Conservation (phyloP, 768 basidiomycete genomes). For the Psilocybe azurescens region DNA sequence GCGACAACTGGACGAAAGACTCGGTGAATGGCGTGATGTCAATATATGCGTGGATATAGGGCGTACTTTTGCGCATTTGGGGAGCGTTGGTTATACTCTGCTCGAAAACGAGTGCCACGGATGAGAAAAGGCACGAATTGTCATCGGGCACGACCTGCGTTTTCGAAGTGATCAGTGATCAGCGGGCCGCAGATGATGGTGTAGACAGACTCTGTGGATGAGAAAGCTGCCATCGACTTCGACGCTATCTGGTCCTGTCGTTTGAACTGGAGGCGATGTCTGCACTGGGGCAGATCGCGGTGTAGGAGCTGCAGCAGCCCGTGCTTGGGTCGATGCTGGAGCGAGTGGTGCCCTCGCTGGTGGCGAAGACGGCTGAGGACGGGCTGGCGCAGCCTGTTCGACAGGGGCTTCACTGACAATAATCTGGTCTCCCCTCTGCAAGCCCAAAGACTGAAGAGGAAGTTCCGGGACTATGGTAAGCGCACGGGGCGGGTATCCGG, state of each 20-base stretch:
- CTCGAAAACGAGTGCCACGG: constrained; percentile 84
- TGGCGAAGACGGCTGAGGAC: constrained; percentile 15
- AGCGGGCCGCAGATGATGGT: background rate
- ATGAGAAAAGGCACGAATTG: constrained; percentile 93
- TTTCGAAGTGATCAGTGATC: background rate
- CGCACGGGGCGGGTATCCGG: constrained; percentile 83
- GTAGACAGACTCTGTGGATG: constrained; percentile 65
- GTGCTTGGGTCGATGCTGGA: constrained; percentile 4
- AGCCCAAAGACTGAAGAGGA: constrained; percentile 76
- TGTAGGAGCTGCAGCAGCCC: constrained; percentile 16
- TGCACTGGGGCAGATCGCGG: constrained; percentile 7
- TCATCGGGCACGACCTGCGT: constrained; percentile 91
- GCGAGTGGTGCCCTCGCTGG: constrained; percentile 13
- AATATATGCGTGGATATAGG: constrained; percentile 2
- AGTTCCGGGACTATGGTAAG: constrained; percentile 77
- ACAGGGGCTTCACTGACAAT: constrained; percentile 63
- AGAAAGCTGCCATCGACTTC: constrained; percentile 67
- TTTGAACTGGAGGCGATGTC: constrained; percentile 12
- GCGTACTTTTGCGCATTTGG: constrained; percentile 74
- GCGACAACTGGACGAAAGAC: constrained; percentile 67
- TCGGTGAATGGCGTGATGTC: background rate
- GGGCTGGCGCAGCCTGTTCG: background rate
- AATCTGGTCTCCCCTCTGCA: constrained; percentile 83
- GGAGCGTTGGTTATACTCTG: constrained; percentile 78
- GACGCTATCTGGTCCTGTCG: constrained; percentile 60